Evolutionary conservation across 352 stramenopile genomes (phyloP), one percentile per base, ranked within the genome.

Genomic region (Pythium apleroticum): DNA sequence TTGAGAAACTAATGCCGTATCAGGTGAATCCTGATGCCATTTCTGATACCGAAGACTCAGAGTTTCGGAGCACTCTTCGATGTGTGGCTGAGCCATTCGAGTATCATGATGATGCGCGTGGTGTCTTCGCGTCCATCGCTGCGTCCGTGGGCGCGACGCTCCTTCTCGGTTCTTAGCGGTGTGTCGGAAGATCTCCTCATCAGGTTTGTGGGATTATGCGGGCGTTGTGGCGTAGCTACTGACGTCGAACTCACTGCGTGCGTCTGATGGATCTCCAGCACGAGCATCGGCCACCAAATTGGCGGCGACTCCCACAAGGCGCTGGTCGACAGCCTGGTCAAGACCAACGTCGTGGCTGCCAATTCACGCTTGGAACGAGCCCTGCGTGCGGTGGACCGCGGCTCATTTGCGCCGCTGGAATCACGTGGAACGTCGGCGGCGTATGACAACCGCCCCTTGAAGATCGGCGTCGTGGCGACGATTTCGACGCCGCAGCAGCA

Each of bases 401-500:
- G 60, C 1, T 65, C 82, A 6, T 95, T 94, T 55, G 72, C 82
- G 20, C 71, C 78, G 25, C 66, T 68, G 0, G 61, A 71, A 3
- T 71, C 76, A 27, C 61, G 69, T 14, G 31, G 67, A 8, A 73
- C 67, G 3, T 60, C 37, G 8, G 70, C 78, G 19, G 71, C 76
- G 62, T 95, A 95, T 53, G 77, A 78, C 19, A 95, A 95, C 57
- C 80, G 76, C 0, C 85, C 87, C 15, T 68, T 95, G 27, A 89
- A 88, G 58, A 93, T 95, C 68, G 85, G 79, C 7, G 75, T 77
- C 30, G 74, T 93, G 33, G 87, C 87, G 45, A 95, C 87, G 10
- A 95, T 95, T 57, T 95, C 87, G 33, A 95, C 87, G 15, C 87
- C 87, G 17, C 87, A 95, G 68, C 87, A 94, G 53, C 87, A 95